phyloP scores from a whole-genome alignment of 441 rosid species.

The Erodium texanum region DNA sequence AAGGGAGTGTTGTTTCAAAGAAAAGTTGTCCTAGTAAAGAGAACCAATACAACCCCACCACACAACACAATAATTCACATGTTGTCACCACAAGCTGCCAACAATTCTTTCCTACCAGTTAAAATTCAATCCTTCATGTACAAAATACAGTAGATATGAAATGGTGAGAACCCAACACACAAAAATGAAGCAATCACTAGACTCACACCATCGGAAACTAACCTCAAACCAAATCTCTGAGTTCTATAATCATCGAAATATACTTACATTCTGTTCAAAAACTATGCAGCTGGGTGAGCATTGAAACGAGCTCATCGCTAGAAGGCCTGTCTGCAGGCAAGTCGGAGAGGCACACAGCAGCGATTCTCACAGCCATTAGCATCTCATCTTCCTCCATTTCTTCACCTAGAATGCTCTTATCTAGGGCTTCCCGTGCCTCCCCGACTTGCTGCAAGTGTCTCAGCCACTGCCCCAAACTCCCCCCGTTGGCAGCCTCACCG shows the following conservation, averaged over 20 bases:
- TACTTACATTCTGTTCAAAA: constrained; percentile 44
- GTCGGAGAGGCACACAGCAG: constrained; percentile 80
- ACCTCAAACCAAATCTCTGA: too few relatives aligned
- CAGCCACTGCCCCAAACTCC: constrained; percentile 80
- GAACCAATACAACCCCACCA: constrained; percentile 30
- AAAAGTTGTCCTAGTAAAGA: constrained; percentile 20
- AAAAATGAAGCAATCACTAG: constrained; percentile 2
- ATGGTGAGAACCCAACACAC: constrained; percentile 4
- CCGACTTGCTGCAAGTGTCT: constrained; percentile 77
- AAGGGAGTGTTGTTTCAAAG: constrained; percentile 2
- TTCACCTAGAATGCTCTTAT: constrained; percentile 73
- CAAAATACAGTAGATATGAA: not conserved
- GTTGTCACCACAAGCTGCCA: not conserved
- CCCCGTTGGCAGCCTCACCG: constrained; percentile 44
- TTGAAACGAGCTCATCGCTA: constrained; percentile 83
- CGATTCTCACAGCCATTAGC: constrained; percentile 86
- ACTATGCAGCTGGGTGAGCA: constrained; percentile 93
- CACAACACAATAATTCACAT: constrained; percentile 24
- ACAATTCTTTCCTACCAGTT: constrained; percentile 13
- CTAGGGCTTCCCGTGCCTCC: constrained; percentile 77
- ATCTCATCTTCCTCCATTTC: constrained; percentile 94
- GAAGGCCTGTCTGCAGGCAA: constrained; percentile 84
- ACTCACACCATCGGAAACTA: constrained; percentile 11
- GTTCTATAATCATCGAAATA: constrained; percentile 2
- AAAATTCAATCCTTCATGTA: constrained; percentile 3